These are phyloP conservation scores for Gnetum montanum DNA, from an alignment of 75 land plant species.

Conservation along the genomic window DNA sequence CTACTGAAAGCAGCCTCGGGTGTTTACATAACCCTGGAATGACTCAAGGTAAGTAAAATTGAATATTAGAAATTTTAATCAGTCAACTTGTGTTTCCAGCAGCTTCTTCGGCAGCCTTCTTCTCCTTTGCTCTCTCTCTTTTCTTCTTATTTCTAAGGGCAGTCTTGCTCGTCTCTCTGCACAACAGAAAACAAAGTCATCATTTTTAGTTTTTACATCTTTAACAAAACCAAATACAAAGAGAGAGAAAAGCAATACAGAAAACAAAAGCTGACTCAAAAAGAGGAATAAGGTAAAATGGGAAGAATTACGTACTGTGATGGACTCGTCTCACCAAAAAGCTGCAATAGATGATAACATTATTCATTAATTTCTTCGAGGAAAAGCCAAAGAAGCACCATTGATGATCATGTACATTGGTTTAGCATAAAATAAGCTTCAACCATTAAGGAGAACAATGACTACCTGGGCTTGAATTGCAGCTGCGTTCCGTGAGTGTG, in stretches of 20 bases:
- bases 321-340: constrained; percentile 38
- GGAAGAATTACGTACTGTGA: constrained; percentile 30
- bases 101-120: constrained; percentile 53
- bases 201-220: background rate
- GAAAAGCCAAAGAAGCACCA: too few species aligned
- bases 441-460: background rate
- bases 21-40: too few species aligned
- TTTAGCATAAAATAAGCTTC: background rate
- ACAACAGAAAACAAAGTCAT: background rate
- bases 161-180: constrained; percentile 58
- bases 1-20: too few species aligned
- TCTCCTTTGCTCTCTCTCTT: constrained; percentile 70
- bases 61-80: too few species aligned
- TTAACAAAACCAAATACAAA: too few species aligned
- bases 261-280: too few species aligned
- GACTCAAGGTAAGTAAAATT: too few species aligned
- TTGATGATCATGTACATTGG: background rate
- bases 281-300: background rate
- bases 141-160: constrained; percentile 63
- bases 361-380: too few species aligned
- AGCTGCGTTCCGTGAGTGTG: constrained; percentile 73
- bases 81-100: background rate
- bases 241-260: background rate
- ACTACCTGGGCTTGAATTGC: constrained; percentile 69
- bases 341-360: constrained; percentile 35